phyloP scores from a whole-genome alignment of 495 filamentous ascomycete genomes.

The Aspergillus saccharolyticus region DNA sequence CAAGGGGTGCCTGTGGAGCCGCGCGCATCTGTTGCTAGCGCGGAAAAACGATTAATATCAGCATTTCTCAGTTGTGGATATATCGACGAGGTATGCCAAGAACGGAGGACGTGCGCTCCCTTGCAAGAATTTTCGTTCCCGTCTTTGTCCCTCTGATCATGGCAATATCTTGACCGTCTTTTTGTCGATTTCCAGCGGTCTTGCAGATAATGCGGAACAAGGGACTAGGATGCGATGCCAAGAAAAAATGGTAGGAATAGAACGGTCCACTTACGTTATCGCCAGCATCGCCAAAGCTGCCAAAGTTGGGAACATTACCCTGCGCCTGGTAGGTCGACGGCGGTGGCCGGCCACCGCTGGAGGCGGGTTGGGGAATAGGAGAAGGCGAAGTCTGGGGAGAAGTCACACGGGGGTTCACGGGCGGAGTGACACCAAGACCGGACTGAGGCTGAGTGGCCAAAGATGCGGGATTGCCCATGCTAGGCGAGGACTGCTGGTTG shows the following conservation, averaged over 20 bases:
- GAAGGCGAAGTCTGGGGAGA: conserved; percentile 77
- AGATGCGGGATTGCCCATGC: conserved; percentile 46
- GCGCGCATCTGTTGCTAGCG: conserved; percentile 51
- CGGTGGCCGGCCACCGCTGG: conserved; percentile 79
- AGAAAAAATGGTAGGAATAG: not conserved
- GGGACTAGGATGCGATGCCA: not conserved
- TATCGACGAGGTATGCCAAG: conserved; percentile 23
- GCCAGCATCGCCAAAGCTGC: conserved; percentile 63
- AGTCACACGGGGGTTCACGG: conserved; percentile 58
- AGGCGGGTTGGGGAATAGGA: conserved; percentile 80
- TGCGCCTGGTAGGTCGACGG: conserved; percentile 60
- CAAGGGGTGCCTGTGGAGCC: conserved; percentile 54
- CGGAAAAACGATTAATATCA: conserved; percentile 19
- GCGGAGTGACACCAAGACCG: conserved; percentile 60
- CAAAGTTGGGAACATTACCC: conserved; percentile 66
- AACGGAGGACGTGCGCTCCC: not conserved
- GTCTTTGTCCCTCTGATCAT: not conserved
- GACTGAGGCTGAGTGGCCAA: conserved; percentile 45
- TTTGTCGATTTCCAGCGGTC: not conserved
- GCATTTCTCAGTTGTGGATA: conserved; percentile 1
- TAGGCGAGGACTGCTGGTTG: conserved; percentile 61
- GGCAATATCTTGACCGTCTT: not conserved
- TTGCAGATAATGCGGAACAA: not conserved
- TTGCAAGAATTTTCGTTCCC: not conserved
- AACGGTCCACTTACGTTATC: conserved; percentile 58